Evolutionary conservation across 257 asterid genomes (phyloP).

Genomic region (Knoxia roxburghii): DNA sequence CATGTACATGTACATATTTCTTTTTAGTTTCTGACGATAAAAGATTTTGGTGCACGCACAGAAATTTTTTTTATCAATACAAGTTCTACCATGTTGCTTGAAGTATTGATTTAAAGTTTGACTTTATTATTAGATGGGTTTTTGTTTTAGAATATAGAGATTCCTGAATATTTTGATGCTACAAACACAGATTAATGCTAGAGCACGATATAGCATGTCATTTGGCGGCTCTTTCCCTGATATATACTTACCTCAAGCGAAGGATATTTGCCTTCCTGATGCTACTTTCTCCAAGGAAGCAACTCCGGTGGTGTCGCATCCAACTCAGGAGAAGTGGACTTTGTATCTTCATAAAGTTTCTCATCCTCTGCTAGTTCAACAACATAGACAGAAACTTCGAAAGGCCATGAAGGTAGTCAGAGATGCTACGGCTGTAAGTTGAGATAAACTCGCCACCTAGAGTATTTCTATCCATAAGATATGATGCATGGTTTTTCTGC

Average conservation of each 20-base stretch:
- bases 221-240: constrained; percentile 83
- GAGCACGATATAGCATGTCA: constrained; percentile 83
- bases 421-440: constrained; percentile 77
- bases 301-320: constrained; percentile 34
- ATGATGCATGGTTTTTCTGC: constrained; percentile 1
- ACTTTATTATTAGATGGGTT: background rate
- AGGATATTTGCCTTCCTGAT: constrained; percentile 29
- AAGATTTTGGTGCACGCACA: background rate
- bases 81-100: background rate
- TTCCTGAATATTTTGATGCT: constrained; percentile 7
- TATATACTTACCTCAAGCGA: constrained; percentile 55
- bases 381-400: constrained; percentile 57
- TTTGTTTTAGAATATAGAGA: background rate
- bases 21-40: background rate
- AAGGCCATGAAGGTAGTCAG: constrained; percentile 71
- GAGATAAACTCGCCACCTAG: constrained; percentile 5
- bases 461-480: background rate
- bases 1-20: background rate
- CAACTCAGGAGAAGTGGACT: constrained; percentile 55
- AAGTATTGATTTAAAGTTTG: background rate
- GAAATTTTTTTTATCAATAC: background rate
- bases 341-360: constrained; percentile 71
- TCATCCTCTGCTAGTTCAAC: constrained; percentile 84
- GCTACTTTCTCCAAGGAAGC: constrained; percentile 32
- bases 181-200: constrained; percentile 68